A percentile compares a stretch with the other conserved stretches of the same genome.
These are phyloP conservation scores for Coffea humblotiana DNA, from an alignment of 305 asterid species.

Conservation along the genomic window DNA sequence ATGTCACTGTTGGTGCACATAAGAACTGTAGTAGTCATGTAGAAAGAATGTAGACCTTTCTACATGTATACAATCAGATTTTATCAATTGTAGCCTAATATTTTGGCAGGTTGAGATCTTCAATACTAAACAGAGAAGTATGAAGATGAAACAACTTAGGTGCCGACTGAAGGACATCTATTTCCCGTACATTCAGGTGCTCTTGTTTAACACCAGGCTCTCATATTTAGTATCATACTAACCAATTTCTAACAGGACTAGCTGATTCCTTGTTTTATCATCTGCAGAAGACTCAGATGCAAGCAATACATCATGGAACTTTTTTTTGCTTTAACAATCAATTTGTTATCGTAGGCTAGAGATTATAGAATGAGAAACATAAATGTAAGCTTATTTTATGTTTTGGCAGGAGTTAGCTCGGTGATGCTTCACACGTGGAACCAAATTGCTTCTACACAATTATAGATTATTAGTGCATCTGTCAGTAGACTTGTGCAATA, in stretches of 20 bases:
- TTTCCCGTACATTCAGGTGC: conserved; percentile 87
- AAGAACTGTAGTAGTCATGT: neutral
- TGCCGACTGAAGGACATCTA: conserved; percentile 67
- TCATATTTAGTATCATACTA: neutral
- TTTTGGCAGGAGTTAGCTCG: too few relatives aligned
- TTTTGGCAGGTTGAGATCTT: conserved; percentile 61
- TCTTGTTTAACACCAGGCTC: conserved; percentile 2
- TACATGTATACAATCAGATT: neutral
- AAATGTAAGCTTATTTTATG: too few relatives aligned
- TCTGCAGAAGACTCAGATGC: neutral
- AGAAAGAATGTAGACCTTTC: neutral
- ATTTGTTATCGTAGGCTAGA: too few relatives aligned
- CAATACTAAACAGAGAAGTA: conserved; percentile 36
- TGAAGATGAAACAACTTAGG: conserved; percentile 31
- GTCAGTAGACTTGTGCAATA: neutral
- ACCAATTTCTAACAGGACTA: neutral
- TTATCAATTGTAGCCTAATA: neutral
- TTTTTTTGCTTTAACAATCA: too few relatives aligned
- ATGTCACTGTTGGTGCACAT: neutral
- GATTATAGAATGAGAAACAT: too few relatives aligned
- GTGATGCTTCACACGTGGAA: too few relatives aligned
- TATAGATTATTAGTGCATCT: neutral
- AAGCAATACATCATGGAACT: neutral
- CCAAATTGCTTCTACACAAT: too few relatives aligned
- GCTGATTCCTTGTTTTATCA: neutral